These are phyloP conservation scores for Biscutella laevigata DNA, from an alignment of 441 rosid species.

Conservation along the genomic window DNA sequence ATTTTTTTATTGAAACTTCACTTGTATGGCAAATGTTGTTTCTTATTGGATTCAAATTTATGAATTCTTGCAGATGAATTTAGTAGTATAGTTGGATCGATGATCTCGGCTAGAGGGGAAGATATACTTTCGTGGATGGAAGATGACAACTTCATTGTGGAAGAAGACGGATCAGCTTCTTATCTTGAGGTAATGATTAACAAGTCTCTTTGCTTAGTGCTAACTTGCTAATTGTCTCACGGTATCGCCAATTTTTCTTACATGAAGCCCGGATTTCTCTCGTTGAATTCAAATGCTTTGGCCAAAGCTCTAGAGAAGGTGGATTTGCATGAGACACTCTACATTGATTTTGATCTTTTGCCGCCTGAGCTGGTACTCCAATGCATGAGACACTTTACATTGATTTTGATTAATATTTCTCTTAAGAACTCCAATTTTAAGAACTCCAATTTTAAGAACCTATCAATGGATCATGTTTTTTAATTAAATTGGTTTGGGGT, in stretches of 20 bases:
- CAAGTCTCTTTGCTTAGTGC: background rate
- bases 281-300: constrained; percentile 54
- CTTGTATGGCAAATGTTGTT: background rate
- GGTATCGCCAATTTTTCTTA: background rate
- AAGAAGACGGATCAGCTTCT: constrained; percentile 40
- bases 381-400: too few species aligned
- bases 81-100: constrained; percentile 34
- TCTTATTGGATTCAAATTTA: background rate
- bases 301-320: constrained; percentile 53
- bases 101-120: constrained; percentile 73
- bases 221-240: background rate
- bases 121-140: constrained; percentile 54
- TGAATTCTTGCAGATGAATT: constrained; percentile 40
- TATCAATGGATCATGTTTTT: too few species aligned
- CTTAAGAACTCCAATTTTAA: too few species aligned
- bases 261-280: constrained; percentile 50
- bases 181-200: constrained; percentile 46
- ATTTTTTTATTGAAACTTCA: too few species aligned
- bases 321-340: constrained; percentile 55
- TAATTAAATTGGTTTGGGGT: too few species aligned
- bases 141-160: constrained; percentile 54
- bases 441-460: too few species aligned
- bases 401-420: too few species aligned
- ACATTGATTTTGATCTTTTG: constrained; percentile 62
- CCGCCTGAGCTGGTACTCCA: constrained; percentile 57